Evolutionary conservation across 495 filamentous ascomycete species (phyloP), one percentile per base, ranked within the genome.

Genomic region (Pyronema omphalodes): DNA sequence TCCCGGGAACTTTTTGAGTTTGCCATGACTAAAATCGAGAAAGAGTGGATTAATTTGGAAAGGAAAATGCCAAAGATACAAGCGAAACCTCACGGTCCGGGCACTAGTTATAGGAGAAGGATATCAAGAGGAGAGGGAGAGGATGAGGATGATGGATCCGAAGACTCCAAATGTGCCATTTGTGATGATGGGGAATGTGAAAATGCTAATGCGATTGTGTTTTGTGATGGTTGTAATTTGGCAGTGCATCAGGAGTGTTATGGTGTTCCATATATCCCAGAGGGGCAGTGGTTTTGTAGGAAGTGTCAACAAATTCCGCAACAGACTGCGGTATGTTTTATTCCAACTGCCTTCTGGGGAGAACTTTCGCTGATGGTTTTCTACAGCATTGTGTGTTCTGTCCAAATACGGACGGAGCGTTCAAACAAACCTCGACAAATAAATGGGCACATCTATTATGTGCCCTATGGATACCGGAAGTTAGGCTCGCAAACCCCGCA

Each of bases 181-280:
- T 99, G 91, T 59, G 91, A 96, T 65, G 91, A 96, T 64, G 93
- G 91, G 33, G 91, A 99, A 62, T 96, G 93, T 61, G 91, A 96
- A 69, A 99, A 96, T 66, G 87, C 88, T n/a, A 99, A 99, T 67
- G 93, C 91, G 6, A 99, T 99, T 62, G 93, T 99, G 18, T 99
- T 98, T 68, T 99, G 91, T 60, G 91, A 99, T 64, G 93, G 91
- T 7, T 96, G 91, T 68, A 91, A 99, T 70, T 72, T 96, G 18
- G 91, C 91, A 5, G 91, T 99, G 39, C 91, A 99, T 67, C 91
- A 99, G 65, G 91, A 99, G 67, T 99, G 93, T 69, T 99, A 98
- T 70, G 91, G 91, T 57, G 91, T 99, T 47, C 91, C 93, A 33
- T 95, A 93, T 70, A 96, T 99, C 62, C 91, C 91, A 0, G 91